Conservation (phyloP, 768 basidiomycete species). For the Xerocomus potaroensis region DNA sequence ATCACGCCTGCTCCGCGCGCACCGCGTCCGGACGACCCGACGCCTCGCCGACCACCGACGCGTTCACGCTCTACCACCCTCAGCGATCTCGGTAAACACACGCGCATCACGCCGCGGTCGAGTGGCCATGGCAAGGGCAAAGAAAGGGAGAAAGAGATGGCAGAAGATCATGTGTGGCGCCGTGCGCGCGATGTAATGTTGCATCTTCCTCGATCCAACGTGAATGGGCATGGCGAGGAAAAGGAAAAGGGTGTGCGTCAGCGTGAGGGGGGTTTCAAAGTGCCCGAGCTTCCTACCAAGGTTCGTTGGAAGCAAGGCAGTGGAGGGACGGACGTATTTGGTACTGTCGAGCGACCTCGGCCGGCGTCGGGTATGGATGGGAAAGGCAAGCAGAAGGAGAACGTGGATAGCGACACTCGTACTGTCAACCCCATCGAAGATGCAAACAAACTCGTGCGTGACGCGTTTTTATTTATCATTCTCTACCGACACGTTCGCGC, state of each 20-base stretch:
- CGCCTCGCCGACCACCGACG: conserved; percentile 62
- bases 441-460: conserved; percentile 56
- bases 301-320: conserved; percentile 15
- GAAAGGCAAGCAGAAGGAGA: conserved; percentile 38
- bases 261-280: conserved; percentile 35
- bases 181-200: conserved; percentile 38
- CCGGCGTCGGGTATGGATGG: conserved; percentile 13
- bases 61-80: conserved; percentile 18
- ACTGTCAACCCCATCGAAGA: conserved; percentile 41
- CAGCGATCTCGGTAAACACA: conserved; percentile 17
- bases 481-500: not conserved
- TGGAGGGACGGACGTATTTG: conserved; percentile 30
- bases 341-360: conserved; percentile 18
- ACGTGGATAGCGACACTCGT: conserved; percentile 22
- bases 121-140: conserved; percentile 12
- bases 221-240: conserved; percentile 5
- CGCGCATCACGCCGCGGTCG: conserved; percentile 18
- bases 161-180: conserved; percentile 29
- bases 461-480: not conserved
- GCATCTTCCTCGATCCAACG: conserved; percentile 30
- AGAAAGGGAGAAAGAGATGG: conserved; percentile 12
- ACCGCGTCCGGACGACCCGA: conserved; percentile 76
- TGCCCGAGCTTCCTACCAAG: conserved; percentile 42
- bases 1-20: conserved; percentile 41
- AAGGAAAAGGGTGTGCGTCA: conserved; percentile 1